A percentile compares a stretch with the other conserved stretches of the same genome.
phyloP scores from a whole-genome alignment of 2,329 filamentous ascomycete species.

The Thielaviopsis ethacetica region DNA sequence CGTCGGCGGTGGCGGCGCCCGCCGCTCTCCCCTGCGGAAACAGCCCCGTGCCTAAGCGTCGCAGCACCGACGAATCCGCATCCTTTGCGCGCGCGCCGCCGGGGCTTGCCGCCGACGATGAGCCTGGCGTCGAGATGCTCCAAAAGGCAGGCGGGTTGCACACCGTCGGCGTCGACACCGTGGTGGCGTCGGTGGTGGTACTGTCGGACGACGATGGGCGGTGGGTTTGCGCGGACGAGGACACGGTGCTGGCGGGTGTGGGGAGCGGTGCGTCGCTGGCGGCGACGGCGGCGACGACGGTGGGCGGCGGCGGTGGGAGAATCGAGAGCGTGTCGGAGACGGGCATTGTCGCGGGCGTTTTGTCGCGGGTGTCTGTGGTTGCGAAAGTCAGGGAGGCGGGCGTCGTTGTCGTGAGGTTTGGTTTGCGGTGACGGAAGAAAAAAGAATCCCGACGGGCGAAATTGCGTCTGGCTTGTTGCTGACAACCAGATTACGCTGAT shows the following conservation, averaged over 20 bases:
- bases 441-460: too few relatives aligned
- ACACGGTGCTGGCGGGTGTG: background rate
- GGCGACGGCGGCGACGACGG: background rate
- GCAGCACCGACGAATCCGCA: background rate
- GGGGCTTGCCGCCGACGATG: background rate
- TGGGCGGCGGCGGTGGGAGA: conserved; percentile 2
- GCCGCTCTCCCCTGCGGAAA: background rate
- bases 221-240: background rate
- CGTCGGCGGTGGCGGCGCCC: background rate
- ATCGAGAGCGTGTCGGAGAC: conserved; percentile 4
- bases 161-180: conserved; percentile 3
- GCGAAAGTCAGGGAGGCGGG: too few relatives aligned
- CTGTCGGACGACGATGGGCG: conserved; percentile 5
- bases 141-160: conserved; percentile 9
- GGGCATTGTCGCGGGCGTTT: conserved; percentile 1
- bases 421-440: too few relatives aligned
- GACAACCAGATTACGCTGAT: too few relatives aligned
- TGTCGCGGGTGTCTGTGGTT: too few relatives aligned
- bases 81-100: background rate
- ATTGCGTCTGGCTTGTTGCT: too few relatives aligned
- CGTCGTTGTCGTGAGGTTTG: too few relatives aligned
- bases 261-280: background rate
- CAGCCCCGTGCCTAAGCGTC: background rate
- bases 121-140: background rate
- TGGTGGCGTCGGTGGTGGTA: conserved; percentile 4